Base-by-base conservation (phyloP, 1,139 yeast species). In the Suhomyces atakaporum region DNA sequence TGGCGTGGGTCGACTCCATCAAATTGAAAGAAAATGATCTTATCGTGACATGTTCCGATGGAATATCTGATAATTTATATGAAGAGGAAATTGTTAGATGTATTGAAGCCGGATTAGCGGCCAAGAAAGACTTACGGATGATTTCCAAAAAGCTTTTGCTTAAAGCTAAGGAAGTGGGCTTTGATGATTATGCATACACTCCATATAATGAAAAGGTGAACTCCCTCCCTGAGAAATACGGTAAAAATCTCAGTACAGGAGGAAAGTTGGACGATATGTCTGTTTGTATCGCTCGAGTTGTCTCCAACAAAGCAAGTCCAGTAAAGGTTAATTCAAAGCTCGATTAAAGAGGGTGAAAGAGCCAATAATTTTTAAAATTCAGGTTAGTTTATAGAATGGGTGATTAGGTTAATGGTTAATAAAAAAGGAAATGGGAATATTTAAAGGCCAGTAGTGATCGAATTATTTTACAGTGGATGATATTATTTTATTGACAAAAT, bases 241-340 rank as follows among this genome's bases (percentile, higher is more conserved):
- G 70, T 3, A 54, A 57, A n/a, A 59, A 56, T 27, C 47, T 57
- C 15, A 70, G 72, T 39, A 57, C 67, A 27, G 82, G 82, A 2
- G 82, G 82, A 0, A 76, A 76, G 43, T 56, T 76, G 38, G 82
- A 77, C 50, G 82, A 77, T 47, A 75, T 75, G 66, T 69, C 79
- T 0, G 56, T 76, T 9, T 72, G 78, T 41, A 58, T 76, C 15
- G 79, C 79, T 10, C 62, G 62, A 42, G 79, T 77, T 12, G 59
- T 54, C 3, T 45, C 45, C 9, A 62, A 62, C 36, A 39, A 14
- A 18, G n/a, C n/a, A n/a, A n/a, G n/a, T n/a, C n/a, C n/a, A n/a
- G n/a, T n/a, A n/a, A n/a, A n/a, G n/a, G n/a, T n/a, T n/a, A n/a
- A n/a, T n/a, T n/a, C n/a, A n/a, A n/a, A n/a, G n/a, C n/a, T n/a